These are phyloP conservation scores for Lactifluus pinguis DNA, from an alignment of 768 basidiomycete genomes.

Conservation along the genomic window DNA sequence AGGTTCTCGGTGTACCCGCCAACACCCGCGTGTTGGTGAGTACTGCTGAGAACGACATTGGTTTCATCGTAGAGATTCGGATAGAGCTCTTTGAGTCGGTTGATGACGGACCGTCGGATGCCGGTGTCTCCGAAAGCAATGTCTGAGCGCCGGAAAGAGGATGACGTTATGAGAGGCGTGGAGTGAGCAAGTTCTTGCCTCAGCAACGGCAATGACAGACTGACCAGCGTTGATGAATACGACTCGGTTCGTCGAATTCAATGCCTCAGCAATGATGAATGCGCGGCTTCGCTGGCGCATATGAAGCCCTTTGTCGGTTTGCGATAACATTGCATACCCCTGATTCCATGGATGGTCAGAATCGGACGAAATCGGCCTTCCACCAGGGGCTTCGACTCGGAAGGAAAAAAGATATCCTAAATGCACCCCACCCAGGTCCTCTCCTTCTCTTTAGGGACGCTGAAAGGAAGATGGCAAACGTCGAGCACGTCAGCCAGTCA, in stretches of 20 bases:
- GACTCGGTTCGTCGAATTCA: constrained; percentile 46
- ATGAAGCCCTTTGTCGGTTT: constrained; percentile 68
- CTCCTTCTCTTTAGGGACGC: background rate
- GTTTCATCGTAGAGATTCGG: constrained; percentile 55
- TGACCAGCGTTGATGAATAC: constrained; percentile 71
- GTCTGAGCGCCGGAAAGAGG: constrained; percentile 31
- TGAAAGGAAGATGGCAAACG: constrained; percentile 1
- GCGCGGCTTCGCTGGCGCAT: constrained; percentile 74
- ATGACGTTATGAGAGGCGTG: background rate
- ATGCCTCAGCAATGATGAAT: constrained; percentile 60
- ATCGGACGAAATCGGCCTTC: background rate
- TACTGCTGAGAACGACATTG: constrained; percentile 71
- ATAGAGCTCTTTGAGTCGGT: constrained; percentile 44
- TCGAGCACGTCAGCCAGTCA: background rate
- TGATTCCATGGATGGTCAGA: constrained; percentile 21
- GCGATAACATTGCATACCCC: constrained; percentile 59
- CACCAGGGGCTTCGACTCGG: background rate
- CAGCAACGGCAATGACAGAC: constrained; percentile 11
- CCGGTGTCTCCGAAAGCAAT: constrained; percentile 80
- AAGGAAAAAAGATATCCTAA: background rate
- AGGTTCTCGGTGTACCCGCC: constrained; percentile 74
- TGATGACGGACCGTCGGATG: constrained; percentile 58
- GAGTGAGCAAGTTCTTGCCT: background rate
- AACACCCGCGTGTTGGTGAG: constrained; percentile 70
- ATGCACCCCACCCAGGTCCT: background rate